Percentiles rank a stretch among this genome's conserved stretches.
Conservation (phyloP, 495 filamentous ascomycete genomes). For the Aspergillus coremiiformis region DNA sequence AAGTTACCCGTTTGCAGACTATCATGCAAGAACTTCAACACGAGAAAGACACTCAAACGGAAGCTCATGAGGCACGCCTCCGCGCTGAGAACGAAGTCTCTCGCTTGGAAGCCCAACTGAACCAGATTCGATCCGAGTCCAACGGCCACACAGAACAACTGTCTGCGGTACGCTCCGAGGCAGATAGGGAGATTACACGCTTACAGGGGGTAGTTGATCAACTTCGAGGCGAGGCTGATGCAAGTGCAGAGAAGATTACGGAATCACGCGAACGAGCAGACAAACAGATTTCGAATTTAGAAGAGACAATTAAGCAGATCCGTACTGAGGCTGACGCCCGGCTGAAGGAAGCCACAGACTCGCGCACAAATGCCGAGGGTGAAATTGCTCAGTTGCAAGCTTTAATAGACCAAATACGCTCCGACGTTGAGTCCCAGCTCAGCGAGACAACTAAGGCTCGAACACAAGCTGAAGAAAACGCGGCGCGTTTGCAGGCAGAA, state of each 20-base stretch:
- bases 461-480: constrained; percentile 36
- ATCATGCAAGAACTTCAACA: constrained; percentile 17
- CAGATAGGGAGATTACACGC: constrained; percentile 17
- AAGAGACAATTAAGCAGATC: constrained; percentile 33
- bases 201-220: constrained; percentile 21
- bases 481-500: constrained; percentile 52
- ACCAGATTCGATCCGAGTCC: constrained; percentile 7
- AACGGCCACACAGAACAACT: constrained; percentile 11
- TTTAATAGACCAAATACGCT: constrained; percentile 18
- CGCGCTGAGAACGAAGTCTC: constrained; percentile 8
- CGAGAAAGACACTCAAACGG: constrained; percentile 7
- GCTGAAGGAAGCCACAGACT: constrained; percentile 20
- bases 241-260: constrained; percentile 12
- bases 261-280: constrained; percentile 27
- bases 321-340: constrained; percentile 30
- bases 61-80: constrained; percentile 44
- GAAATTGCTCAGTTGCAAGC: constrained; percentile 14
- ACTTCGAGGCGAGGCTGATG: constrained; percentile 10
- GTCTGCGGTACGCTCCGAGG: constrained; percentile 9
- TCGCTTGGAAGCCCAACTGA: constrained; percentile 6
- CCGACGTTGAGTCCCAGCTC: constrained; percentile 19
- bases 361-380: constrained; percentile 11
- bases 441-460: constrained; percentile 23
- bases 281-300: constrained; percentile 28
- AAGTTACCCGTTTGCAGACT: constrained; percentile 18